Base-by-base conservation (phyloP, 1,139 yeast species). In the Eremothecium cymbalariae region DNA sequence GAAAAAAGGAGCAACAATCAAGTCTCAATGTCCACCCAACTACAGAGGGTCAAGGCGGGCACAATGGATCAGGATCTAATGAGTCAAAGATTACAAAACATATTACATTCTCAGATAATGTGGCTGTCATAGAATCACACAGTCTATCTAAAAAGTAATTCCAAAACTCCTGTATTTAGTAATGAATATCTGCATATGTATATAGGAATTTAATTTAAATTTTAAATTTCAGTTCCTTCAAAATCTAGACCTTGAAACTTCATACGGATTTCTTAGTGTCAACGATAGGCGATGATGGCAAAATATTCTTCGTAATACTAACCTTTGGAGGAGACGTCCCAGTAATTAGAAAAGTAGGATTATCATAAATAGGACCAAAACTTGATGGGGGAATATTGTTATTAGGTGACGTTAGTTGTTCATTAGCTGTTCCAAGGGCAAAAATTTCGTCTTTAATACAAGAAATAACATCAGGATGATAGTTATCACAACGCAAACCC, bases 301-400 rank as follows among this genome's bases (percentile, higher is more conserved):
- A 11, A 22, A 32, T 38, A 22, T 46, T 43, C n/a, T 37, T 46
- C n/a, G 49, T 40, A 16, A 51, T 28, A 13, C 50, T 53, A 15
- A 47, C 48, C 34, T 50, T 51, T n/a, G 58, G 57, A 13, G 57
- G 57, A 5, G 58, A 52, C 19, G 48, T 50, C 22, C 53, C 44
- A n/a, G 41, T 43, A 2, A 38, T 35, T 14, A 47, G 31, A 20
- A 46, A 39, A 6, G 43, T 40, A 7, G 48, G 46, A 8, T 37
- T 17, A 4, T 16, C 21, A 8, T n/a, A 8, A 9, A 27, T 14
- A 4, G 30, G 21, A 16, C 12, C 19, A 8, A 15, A 11, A 18
- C 21, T 21, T 17, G 23, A 20, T 16, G 32, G 31, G 31, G 11
- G 18, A 23, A 25, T 33, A 18, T 23, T 32, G 7, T 16, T 25